These are phyloP conservation scores for Scheffersomyces stambukii DNA, from an alignment of 1,139 yeast species.

Conservation along the genomic window DNA sequence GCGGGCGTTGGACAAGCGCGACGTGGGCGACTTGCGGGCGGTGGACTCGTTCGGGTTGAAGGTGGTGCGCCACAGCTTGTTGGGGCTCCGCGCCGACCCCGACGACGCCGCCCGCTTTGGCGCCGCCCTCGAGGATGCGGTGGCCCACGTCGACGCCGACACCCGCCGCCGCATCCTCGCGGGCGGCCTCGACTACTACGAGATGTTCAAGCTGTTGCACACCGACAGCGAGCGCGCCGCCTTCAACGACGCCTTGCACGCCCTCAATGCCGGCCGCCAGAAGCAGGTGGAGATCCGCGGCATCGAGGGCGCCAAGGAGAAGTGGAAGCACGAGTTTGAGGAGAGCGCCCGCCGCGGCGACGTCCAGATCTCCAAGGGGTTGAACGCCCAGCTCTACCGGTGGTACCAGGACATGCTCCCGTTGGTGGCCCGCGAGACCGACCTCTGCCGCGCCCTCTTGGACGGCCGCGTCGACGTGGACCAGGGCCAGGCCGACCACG, in stretches of 20 bases:
- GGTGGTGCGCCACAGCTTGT: conserved; percentile 72
- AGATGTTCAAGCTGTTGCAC: conserved; percentile 50
- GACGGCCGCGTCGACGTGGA: conserved; percentile 2
- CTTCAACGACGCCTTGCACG: conserved; percentile 65
- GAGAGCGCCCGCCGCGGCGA: conserved; percentile 64
- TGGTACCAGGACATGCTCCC: conserved; percentile 76
- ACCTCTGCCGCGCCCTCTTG: conserved; percentile 39
- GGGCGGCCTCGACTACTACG: conserved; percentile 50
- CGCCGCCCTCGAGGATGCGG: conserved; percentile 27
- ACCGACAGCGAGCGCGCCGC: conserved; percentile 48
- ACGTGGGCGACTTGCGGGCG: conserved; percentile 54
- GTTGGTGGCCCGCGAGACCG: conserved; percentile 60
- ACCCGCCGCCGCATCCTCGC: conserved; percentile 4
- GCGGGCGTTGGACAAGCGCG: conserved; percentile 40
- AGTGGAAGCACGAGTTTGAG: conserved; percentile 84
- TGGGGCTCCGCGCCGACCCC: conserved; percentile 47
- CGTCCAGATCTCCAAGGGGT: conserved; percentile 44
- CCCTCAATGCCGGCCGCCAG: conserved; percentile 73
- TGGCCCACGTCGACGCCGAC: conserved; percentile 33
- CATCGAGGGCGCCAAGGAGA: conserved; percentile 77
- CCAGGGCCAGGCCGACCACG: conserved; percentile 16
- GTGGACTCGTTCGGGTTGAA: conserved; percentile 80
- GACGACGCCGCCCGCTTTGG: conserved; percentile 8
- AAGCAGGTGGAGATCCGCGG: conserved; percentile 72
- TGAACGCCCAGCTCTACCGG: conserved; percentile 73